phyloP scores from a whole-genome alignment of 2,329 filamentous ascomycete species.

The Dendrostoma leiphaemia region DNA sequence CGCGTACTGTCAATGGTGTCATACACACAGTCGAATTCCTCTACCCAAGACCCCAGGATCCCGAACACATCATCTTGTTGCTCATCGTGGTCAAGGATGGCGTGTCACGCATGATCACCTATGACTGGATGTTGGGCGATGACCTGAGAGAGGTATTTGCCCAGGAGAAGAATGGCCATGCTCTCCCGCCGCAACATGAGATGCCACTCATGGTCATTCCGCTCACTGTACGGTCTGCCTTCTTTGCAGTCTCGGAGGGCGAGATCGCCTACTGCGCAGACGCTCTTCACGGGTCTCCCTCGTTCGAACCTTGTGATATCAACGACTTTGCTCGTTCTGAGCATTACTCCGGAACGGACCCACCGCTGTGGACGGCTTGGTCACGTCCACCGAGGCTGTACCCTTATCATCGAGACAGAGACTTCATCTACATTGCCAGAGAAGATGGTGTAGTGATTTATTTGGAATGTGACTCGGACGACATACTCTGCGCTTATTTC shows the following conservation, averaged over 20 bases:
- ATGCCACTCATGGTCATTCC: constrained; percentile 72
- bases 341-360: constrained; percentile 44
- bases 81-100: constrained; percentile 55
- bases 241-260: constrained; percentile 63
- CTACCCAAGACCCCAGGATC: constrained; percentile 64
- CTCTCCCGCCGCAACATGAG: constrained; percentile 49
- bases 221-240: constrained; percentile 67
- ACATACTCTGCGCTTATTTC: constrained; percentile 52
- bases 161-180: constrained; percentile 47
- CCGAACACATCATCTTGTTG: constrained; percentile 73
- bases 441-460: constrained; percentile 83
- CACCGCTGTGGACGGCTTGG: constrained; percentile 80
- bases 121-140: constrained; percentile 59
- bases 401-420: constrained; percentile 60
- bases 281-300: constrained; percentile 49
- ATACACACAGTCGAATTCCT: constrained; percentile 88
- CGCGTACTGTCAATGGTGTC: constrained; percentile 60
- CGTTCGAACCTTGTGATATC: constrained; percentile 44
- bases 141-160: constrained; percentile 43
- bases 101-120: constrained; percentile 51
- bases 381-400: constrained; percentile 70
- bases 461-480: constrained; percentile 62
- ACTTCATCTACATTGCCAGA: constrained; percentile 81
- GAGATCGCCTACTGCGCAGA: constrained; percentile 57
- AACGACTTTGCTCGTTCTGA: constrained; percentile 38